phyloP scores from a whole-genome alignment of 208 protist species.

The Naegleria gruberi region DNA sequence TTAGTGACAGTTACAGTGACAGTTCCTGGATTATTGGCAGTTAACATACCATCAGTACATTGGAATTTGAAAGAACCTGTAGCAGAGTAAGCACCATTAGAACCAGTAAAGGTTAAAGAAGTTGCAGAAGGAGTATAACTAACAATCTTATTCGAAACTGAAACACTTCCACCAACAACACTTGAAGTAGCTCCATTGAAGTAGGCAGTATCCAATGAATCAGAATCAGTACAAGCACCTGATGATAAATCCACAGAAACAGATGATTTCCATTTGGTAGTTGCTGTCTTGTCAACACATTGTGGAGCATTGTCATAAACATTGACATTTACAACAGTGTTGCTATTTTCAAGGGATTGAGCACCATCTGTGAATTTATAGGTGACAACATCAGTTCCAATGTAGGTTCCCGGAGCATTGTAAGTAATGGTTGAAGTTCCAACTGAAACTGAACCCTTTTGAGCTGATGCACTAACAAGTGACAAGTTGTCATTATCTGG shows the following conservation, averaged over 20 bases:
- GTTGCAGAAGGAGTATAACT: neutral
- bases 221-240: neutral
- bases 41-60: neutral
- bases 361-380: neutral
- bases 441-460: neutral
- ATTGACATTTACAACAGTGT: neutral
- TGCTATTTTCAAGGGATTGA: neutral
- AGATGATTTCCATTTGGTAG: too few relatives aligned
- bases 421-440: neutral
- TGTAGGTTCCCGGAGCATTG: neutral
- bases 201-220: neutral
- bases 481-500: neutral
- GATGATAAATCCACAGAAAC: neutral
- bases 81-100: neutral
- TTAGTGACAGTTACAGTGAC: neutral
- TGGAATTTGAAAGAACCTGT: neutral
- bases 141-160: neutral
- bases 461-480: neutral
- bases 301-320: neutral
- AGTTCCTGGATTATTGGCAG: neutral
- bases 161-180: neutral
- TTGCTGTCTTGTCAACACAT: neutral
- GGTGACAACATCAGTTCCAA: neutral
- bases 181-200: neutral
- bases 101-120: neutral